Percentiles rank a stretch among this genome's conserved stretches.
These are phyloP conservation scores for Pilaira anomala DNA, from an alignment of 192 early-diverging fungal genomes.

Conservation along the genomic window DNA sequence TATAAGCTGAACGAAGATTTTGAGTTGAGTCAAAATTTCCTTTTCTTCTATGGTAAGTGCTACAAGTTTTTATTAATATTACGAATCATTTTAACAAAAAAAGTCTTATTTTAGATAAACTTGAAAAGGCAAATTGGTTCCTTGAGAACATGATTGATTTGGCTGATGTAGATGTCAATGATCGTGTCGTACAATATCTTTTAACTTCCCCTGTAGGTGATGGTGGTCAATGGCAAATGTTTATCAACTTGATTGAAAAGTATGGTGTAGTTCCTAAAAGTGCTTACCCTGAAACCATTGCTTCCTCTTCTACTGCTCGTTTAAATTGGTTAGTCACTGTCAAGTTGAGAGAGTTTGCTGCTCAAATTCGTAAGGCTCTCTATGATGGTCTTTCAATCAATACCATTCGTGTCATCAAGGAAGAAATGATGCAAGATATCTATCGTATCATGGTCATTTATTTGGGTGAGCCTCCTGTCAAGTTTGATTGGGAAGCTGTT, in stretches of 20 bases:
- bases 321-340: slow-evolving; percentile 63
- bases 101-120: slow-evolving; percentile 55
- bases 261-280: slow-evolving; percentile 73
- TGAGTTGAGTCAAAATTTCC: slow-evolving; percentile 72
- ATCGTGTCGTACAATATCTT: slow-evolving; percentile 68
- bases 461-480: slow-evolving; percentile 68
- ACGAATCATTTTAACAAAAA: too few relatives aligned
- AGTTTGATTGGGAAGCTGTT: slow-evolving; percentile 62
- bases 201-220: slow-evolving; percentile 62
- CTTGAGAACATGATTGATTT: slow-evolving; percentile 71
- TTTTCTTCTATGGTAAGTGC: slow-evolving; percentile 44
- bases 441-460: slow-evolving; percentile 69
- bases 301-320: slow-evolving; percentile 57
- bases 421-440: slow-evolving; percentile 60
- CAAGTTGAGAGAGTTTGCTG: slow-evolving; percentile 69
- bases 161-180: slow-evolving; percentile 56
- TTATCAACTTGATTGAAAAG: slow-evolving; percentile 70
- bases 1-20: slow-evolving; percentile 71
- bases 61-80: too few relatives aligned
- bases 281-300: slow-evolving; percentile 60
- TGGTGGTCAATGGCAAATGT: slow-evolving; percentile 81
- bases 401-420: slow-evolving; percentile 52
- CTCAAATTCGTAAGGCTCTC: slow-evolving; percentile 46
- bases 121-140: slow-evolving; percentile 83
- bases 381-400: slow-evolving; percentile 37